phyloP scores from a whole-genome alignment of 331 rosid genomes.

The Erythrophleum ivorense region DNA sequence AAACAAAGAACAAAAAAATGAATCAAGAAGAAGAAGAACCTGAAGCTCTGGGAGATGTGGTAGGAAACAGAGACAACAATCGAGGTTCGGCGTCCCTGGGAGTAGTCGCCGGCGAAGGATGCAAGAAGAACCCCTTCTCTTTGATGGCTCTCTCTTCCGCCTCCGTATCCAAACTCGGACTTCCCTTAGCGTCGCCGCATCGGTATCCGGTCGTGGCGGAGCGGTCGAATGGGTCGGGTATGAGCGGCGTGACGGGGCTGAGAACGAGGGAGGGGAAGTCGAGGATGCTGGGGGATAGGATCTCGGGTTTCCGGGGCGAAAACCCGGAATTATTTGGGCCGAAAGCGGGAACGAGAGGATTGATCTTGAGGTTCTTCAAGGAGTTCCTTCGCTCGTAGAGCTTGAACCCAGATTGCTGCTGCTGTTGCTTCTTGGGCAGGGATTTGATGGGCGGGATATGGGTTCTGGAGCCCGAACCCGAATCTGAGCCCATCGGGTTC shows the following conservation, averaged over 20 bases:
- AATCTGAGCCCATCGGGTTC: neutral
- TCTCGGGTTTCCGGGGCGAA: slow-evolving; percentile 79
- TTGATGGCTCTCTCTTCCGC: slow-evolving; percentile 86
- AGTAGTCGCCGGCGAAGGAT: slow-evolving; percentile 80
- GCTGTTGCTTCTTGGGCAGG: slow-evolving; percentile 51
- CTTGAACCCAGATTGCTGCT: slow-evolving; percentile 65
- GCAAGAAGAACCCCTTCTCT: slow-evolving; percentile 84
- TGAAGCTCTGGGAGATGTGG: slow-evolving; percentile 82
- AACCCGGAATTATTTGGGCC: slow-evolving; percentile 44
- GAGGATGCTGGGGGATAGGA: slow-evolving; percentile 88
- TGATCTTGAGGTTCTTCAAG: slow-evolving; percentile 67
- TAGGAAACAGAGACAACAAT: slow-evolving; percentile 84
- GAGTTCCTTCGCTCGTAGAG: slow-evolving; percentile 89
- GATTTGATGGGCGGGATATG: slow-evolving; percentile 73
- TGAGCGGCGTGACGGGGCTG: slow-evolving; percentile 92
- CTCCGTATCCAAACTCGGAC: slow-evolving; percentile 42
- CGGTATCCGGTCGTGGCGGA: slow-evolving; percentile 39
- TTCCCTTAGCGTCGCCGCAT: slow-evolving; percentile 24
- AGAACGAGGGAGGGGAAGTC: slow-evolving; percentile 80
- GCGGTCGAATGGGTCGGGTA: slow-evolving; percentile 84
- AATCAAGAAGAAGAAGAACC: slow-evolving; percentile 66
- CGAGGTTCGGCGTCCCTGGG: slow-evolving; percentile 81
- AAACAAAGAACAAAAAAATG: neutral
- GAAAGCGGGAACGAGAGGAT: slow-evolving; percentile 66
- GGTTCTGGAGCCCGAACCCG: slow-evolving; percentile 49